Percentiles rank a stretch among this genome's conserved stretches.
Conservation (phyloP, 331 rosid genomes). For the Quercus phellos region DNA sequence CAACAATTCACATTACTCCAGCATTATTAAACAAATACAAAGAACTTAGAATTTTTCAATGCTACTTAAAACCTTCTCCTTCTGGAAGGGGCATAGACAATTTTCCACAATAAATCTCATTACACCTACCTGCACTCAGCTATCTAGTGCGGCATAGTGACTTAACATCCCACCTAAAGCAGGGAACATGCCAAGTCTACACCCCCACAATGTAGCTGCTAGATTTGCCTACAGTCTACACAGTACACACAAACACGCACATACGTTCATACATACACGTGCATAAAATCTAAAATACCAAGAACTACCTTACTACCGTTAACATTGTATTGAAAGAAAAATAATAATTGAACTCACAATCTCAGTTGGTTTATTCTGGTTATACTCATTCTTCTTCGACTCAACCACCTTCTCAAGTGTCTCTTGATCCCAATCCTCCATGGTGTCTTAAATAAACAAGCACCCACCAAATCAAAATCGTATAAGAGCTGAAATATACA, state of each 20-base stretch:
- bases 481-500: not conserved
- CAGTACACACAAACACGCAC: not conserved
- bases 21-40: not conserved
- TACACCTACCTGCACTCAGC: not conserved
- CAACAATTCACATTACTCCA: not conserved
- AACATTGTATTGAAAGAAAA: not conserved
- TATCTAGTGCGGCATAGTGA: not conserved
- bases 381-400: constrained; percentile 45
- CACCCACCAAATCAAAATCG: not conserved
- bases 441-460: constrained; percentile 29
- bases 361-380: constrained; percentile 52
- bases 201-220: not conserved
- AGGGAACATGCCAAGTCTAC: not conserved
- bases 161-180: not conserved
- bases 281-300: too few species aligned
- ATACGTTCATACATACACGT: too few species aligned
- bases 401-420: constrained; percentile 49
- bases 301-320: not conserved
- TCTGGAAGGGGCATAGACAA: not conserved
- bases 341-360: constrained; percentile 31
- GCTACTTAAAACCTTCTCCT: not conserved
- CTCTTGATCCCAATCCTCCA: constrained; percentile 67
- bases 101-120: not conserved
- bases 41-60: not conserved
- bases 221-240: not conserved